Percentiles rank a stretch among this genome's conserved stretches.
These are phyloP conservation scores for Trichophyton equinum DNA, from an alignment of 2,329 filamentous ascomycete species.

Conservation along the genomic window DNA sequence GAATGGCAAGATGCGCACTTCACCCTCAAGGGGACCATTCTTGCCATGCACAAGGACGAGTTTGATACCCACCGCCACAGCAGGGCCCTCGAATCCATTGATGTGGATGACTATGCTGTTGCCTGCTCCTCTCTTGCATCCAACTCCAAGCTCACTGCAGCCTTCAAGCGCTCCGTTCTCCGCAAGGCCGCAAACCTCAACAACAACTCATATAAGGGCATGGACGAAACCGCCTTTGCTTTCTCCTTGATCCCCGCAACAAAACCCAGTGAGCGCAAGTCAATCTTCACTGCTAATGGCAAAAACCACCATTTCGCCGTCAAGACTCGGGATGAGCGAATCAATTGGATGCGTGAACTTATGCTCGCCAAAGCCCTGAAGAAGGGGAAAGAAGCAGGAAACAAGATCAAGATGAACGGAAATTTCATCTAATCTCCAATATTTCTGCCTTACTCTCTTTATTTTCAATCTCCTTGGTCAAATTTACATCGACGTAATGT, in stretches of 20 bases:
- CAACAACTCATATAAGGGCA: slow-evolving; percentile 5
- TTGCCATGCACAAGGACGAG: slow-evolving; percentile 32
- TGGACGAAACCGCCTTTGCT: slow-evolving; percentile 26
- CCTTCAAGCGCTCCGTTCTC: slow-evolving; percentile 53
- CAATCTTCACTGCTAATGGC: slow-evolving; percentile 33
- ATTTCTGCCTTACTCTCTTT: background rate
- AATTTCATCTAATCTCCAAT: slow-evolving; percentile 17
- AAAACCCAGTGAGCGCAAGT: slow-evolving; percentile 34
- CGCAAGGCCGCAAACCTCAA: slow-evolving; percentile 16
- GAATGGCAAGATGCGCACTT: slow-evolving; percentile 93
- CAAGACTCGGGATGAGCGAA: slow-evolving; percentile 71
- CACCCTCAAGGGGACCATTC: slow-evolving; percentile 61
- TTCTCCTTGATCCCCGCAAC: slow-evolving; percentile 33
- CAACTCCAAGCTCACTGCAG: slow-evolving; percentile 69
- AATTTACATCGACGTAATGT: background rate
- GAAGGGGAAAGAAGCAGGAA: slow-evolving; percentile 22
- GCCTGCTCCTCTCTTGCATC: slow-evolving; percentile 45
- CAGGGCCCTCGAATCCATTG: slow-evolving; percentile 23
- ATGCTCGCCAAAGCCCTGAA: slow-evolving; percentile 35
- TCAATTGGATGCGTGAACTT: slow-evolving; percentile 61
- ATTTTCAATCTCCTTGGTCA: background rate
- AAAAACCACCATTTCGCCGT: slow-evolving; percentile 95
- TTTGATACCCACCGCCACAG: slow-evolving; percentile 16
- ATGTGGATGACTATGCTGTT: slow-evolving; percentile 31
- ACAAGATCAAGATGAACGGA: slow-evolving; percentile 21